Base-by-base conservation (phyloP, 176 grass and related monocot genomes). In the Aegilops sharonensis region DNA sequence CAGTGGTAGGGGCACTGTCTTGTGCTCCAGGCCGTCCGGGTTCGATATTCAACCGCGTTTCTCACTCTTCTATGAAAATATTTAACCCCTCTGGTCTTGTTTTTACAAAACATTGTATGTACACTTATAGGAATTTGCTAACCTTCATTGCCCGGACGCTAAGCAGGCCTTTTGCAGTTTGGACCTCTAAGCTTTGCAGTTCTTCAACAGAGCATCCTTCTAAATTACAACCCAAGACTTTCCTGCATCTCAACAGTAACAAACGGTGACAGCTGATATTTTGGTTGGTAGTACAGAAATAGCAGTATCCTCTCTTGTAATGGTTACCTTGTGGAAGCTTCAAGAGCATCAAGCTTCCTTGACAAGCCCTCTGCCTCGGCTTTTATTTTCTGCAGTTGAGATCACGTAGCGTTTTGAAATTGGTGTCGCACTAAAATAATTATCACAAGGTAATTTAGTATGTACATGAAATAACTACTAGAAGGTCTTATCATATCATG, bases 181-280 rank as follows among this genome's bases (percentile, higher is more conserved):
- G 87, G 48, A 31, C 61, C 57, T 95, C 93, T n/a, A 92, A 57
- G 45, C 89, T 78, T 39, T 85, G 80, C 43, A 95, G 86, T 85
- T 92, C 93, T 47, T 95, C 90, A 56, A 87, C 32, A 66, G 88
- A 81, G 76, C 88, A 92, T 47, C 72, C 84, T 65, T 95, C 93
- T 67, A 95, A 78, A n/a, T 75, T 95, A 63, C 87, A 81, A 75
- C 93, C 88, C 69, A 92, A 64, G 45, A 90, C 35, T 56, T 91
- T 92, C 78, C 93, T 95, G 83, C 86, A 75, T 64, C 42, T 80
- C 89, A 68, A 48, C 21, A 7, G 37, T 54, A 80, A 10, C 36
- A 1, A 0, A 68, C 27, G 57, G 25, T 77, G 48, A 77, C 27
- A 27, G 17, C 43, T 61, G 65, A 54, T 40, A 9, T 15, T 84